phyloP scores from a whole-genome alignment of 2,329 filamentous ascomycete genomes.

The Clarireedia hainanense region DNA sequence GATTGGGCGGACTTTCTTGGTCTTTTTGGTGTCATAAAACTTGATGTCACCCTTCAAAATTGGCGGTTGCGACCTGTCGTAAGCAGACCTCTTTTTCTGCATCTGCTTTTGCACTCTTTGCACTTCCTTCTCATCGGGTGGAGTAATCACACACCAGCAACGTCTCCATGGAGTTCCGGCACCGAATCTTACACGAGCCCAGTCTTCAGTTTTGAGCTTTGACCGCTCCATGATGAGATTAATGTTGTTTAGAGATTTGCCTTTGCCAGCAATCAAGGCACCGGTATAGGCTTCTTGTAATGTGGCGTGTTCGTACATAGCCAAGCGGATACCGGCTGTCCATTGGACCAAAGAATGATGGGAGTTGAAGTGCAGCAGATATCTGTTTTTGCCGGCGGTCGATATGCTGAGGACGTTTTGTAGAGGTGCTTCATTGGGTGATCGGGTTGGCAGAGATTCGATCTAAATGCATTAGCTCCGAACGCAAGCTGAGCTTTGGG shows the following conservation, averaged over 20 bases:
- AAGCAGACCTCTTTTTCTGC: conserved; percentile 74
- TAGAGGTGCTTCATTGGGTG: conserved; percentile 66
- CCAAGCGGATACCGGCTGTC: conserved; percentile 87
- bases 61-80: conserved; percentile 62
- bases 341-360: conserved; percentile 89
- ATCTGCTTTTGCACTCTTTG: conserved; percentile 74
- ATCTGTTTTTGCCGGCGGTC: conserved; percentile 91
- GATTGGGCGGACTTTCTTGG: conserved; percentile 84
- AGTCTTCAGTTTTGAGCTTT: conserved; percentile 73
- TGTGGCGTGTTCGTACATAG: conserved; percentile 90
- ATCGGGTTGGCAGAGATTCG: conserved; percentile 80
- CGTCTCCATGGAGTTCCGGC: conserved; percentile 93
- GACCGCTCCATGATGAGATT: conserved; percentile 78
- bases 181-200: conserved; percentile 91
- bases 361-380: conserved; percentile 93
- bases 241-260: conserved; percentile 83
- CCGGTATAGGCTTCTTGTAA: conserved; percentile 96
- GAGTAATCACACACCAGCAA: conserved; percentile 92
- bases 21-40: conserved; percentile 86
- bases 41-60: conserved; percentile 81
- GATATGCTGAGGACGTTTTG: conserved; percentile 95
- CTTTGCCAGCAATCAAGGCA: conserved; percentile 90
- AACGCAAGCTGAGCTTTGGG: conserved; percentile 1
- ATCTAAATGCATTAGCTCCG: conserved; percentile 46
- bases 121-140: conserved; percentile 88